Evolutionary conservation across 2,329 filamentous ascomycete species (phyloP).

Genomic region (Arthrobotrys entomopaga): DNA sequence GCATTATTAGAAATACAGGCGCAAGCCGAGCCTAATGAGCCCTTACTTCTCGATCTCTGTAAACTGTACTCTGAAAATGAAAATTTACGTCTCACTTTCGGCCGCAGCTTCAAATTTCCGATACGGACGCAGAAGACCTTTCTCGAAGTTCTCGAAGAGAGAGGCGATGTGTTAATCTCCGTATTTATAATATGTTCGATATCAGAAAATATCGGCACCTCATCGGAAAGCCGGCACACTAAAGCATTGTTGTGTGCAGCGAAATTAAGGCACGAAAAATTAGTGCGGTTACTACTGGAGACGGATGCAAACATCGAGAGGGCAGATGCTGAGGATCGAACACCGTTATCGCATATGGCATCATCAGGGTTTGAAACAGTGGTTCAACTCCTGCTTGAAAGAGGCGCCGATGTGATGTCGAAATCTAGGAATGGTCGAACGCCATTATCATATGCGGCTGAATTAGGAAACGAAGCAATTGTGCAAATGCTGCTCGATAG

Average conservation of each 20-base stretch:
- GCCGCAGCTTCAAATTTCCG: constrained; percentile 23
- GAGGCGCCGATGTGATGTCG: constrained; percentile 36
- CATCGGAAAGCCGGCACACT: too few relatives aligned
- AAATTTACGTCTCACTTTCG: constrained; percentile 2
- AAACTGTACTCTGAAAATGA: constrained; percentile 7
- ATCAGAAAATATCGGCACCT: too few relatives aligned
- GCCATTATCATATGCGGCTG: constrained; percentile 58
- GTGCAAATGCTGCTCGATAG: constrained; percentile 46
- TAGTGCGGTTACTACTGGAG: constrained; percentile 14
- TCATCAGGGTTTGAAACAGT: neutral
- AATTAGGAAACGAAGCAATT: constrained; percentile 45
- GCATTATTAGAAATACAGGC: constrained; percentile 56
- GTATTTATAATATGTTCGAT: too few relatives aligned
- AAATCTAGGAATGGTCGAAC: constrained; percentile 53
- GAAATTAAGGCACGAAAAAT: neutral
- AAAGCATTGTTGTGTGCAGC: constrained; percentile 9
- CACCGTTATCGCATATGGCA: constrained; percentile 5
- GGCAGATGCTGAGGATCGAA: neutral
- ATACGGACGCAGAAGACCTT: constrained; percentile 1
- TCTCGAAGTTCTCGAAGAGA: neutral
- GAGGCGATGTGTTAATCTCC: constrained; percentile 10
- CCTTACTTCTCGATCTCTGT: constrained; percentile 8
- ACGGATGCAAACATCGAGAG: constrained; percentile 1
- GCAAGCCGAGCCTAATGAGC: neutral
- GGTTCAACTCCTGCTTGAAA: constrained; percentile 45